These are phyloP conservation scores for Chalciporus chontae DNA, from an alignment of 768 basidiomycete genomes.

Conservation along the genomic window DNA sequence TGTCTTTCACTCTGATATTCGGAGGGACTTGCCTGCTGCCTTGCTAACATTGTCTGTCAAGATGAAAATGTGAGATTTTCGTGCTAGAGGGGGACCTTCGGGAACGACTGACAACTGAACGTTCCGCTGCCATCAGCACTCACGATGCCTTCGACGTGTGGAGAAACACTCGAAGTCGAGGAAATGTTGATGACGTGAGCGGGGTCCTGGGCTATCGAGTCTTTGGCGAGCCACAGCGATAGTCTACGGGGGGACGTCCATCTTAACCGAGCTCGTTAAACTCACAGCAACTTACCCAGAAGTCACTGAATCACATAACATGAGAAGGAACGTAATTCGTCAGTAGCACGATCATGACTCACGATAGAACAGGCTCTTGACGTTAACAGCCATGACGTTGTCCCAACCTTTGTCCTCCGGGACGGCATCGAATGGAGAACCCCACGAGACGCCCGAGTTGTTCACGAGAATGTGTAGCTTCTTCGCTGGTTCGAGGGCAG, in stretches of 20 bases:
- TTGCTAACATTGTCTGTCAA: slow-evolving; percentile 74
- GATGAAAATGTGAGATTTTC: background rate
- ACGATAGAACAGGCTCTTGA: slow-evolving; percentile 85
- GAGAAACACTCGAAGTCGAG: slow-evolving; percentile 57
- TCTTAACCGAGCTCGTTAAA: background rate
- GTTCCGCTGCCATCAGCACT: slow-evolving; percentile 59
- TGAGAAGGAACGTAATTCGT: slow-evolving; percentile 1
- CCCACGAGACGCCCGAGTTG: slow-evolving; percentile 82
- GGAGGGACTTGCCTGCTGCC: slow-evolving; percentile 53
- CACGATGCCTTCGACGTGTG: slow-evolving; percentile 45
- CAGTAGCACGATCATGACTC: slow-evolving; percentile 18
- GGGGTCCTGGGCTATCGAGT: slow-evolving; percentile 59
- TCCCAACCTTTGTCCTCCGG: slow-evolving; percentile 88
- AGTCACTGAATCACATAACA: slow-evolving; percentile 36
- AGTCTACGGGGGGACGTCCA: slow-evolving; percentile 11
- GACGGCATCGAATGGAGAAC: slow-evolving; percentile 61
- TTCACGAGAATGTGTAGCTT: slow-evolving; percentile 83
- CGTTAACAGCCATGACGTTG: slow-evolving; percentile 76
- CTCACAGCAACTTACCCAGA: slow-evolving; percentile 31
- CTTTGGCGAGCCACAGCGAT: slow-evolving; percentile 59
- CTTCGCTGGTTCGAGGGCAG: slow-evolving; percentile 50
- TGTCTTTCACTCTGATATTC: background rate
- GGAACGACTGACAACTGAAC: slow-evolving; percentile 70
- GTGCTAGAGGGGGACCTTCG: background rate
- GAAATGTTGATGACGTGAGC: slow-evolving; percentile 82